Conservation (phyloP, 2,329 filamentous ascomycete genomes). For the Sordariomycetes sp. region DNA sequence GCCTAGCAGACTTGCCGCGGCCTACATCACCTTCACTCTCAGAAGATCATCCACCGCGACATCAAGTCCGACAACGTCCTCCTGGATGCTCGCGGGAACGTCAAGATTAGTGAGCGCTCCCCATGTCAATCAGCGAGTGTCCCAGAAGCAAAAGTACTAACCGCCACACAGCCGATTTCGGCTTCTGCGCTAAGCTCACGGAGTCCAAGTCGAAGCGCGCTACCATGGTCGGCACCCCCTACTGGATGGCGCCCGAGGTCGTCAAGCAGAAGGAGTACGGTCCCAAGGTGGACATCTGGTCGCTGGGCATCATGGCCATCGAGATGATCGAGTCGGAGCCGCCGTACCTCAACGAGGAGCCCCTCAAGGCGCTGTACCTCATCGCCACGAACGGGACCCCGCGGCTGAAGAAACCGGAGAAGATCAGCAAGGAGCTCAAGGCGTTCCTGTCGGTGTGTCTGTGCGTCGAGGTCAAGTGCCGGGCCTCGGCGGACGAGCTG, state of each 20-base stretch:
- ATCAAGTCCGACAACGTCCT: conserved; percentile 99
- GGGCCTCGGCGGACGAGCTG: conserved; percentile 82
- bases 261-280: conserved; percentile 99
- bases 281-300: conserved; percentile 98
- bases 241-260: conserved; percentile 99
- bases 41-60: conserved; percentile 97
- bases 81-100: conserved; percentile 83
- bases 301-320: conserved; percentile 97
- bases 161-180: conserved; percentile 70
- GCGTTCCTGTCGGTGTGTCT: conserved; percentile 92
- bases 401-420: conserved; percentile 94
- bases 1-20: conserved; percentile 74
- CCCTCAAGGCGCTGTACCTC: conserved; percentile 89
- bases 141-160: conserved; percentile 16
- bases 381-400: conserved; percentile 98
- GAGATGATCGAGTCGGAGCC: conserved; percentile 99
- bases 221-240: conserved; percentile 97
- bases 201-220: conserved; percentile 94
- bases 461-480: conserved; percentile 90
- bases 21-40: conserved; percentile 82
- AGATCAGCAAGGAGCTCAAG: conserved; percentile 94
- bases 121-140: not conserved
- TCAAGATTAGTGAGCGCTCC: conserved; percentile 80
- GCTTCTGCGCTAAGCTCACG: conserved; percentile 96
- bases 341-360: conserved; percentile 95